Base-by-base conservation (phyloP, 2,329 filamentous ascomycete species). In the Fonsecaea pedrosoi region DNA sequence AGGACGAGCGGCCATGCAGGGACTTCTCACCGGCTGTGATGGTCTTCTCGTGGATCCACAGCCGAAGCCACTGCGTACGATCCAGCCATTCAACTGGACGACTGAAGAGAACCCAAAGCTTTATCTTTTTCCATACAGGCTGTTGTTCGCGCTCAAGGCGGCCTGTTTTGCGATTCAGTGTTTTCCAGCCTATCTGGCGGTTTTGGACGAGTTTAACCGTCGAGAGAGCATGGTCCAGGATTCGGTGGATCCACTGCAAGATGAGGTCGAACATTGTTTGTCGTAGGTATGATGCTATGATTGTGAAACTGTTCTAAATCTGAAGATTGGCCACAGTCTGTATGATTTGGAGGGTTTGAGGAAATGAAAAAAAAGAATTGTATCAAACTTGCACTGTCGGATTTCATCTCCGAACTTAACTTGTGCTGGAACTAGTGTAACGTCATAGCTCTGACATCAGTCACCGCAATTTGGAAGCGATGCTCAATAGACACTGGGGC, bases 101-200 rank as follows among this genome's bases (percentile, higher is more conserved):
- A 62, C 80, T 82, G 73, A 82, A 81, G 7, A 82, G 74, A 0
- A 82, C 30, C 3, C 80, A 69, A 4, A 82, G 71, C 66, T 80
- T 80, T 18, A 81, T 21, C 60, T 82, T 82, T 71, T 82, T 79
- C 63, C 72, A 71, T 21, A 81, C 71, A 0, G 78, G 74, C 62
- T 80, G 76, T 64, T 81, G 75, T 67, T 82, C 78, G 25, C 79
- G 77, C 62, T 75, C 75, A 30, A 75, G 71, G 65, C 73, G 65
- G 10, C 77, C 77, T 0, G 75, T 78, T 74, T 78, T 75, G 48
- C 76, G 73, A 40, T 75, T 71, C 12, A 77, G 62, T 0, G 74
- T 77, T 42, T 70, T 64, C 76, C 76, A 77, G 60, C 76, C 75
- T 15, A 76, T 63, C 62, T 77, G 72, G 21, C 75, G 67, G 50